phyloP scores from a whole-genome alignment of 805 yeast genomes.

The Scheffersomyces amazonensis region DNA sequence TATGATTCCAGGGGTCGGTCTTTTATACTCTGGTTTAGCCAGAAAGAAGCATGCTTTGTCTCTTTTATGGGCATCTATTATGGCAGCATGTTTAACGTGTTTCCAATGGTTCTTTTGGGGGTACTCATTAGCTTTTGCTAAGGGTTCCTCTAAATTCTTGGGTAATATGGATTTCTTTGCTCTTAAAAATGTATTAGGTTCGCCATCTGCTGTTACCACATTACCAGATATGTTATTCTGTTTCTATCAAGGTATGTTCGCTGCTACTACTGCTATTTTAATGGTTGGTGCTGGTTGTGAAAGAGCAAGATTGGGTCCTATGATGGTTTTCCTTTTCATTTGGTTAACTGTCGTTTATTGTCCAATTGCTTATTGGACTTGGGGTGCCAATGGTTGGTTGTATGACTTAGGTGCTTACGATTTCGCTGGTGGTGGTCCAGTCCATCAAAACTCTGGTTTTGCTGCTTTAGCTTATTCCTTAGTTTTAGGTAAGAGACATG shows the following conservation, averaged over 20 bases:
- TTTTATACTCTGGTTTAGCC: conserved; percentile 88
- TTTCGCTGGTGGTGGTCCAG: conserved; percentile 99
- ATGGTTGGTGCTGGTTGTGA: conserved; percentile 98
- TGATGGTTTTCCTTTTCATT: conserved; percentile 89
- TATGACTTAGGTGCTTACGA: conserved; percentile 79
- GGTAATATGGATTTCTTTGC: conserved; percentile 84
- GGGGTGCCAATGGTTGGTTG: conserved; percentile 95
- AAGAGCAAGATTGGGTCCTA: conserved; percentile 92
- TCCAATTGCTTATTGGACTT: conserved; percentile 96
- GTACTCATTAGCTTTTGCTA: conserved; percentile 82
- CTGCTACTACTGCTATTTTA: conserved; percentile 86
- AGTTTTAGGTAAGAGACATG: conserved; percentile 88
- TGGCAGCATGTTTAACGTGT: conserved; percentile 76
- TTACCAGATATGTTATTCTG: conserved; percentile 92
- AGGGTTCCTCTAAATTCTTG: conserved; percentile 58
- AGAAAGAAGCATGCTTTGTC: conserved; percentile 96
- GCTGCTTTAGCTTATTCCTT: conserved; percentile 95
- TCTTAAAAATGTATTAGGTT: conserved; percentile 78
- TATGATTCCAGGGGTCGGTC: conserved; percentile 95
- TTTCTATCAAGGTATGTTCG: conserved; percentile 96
- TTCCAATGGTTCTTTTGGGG: conserved; percentile 99
- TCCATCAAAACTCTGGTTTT: conserved; percentile 90
- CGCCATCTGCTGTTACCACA: conserved; percentile 60
- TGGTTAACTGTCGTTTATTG: conserved; percentile 97
- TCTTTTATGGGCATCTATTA: conserved; percentile 88